Base-by-base conservation (phyloP, 208 protist species). In the Leishmania tropica region DNA sequence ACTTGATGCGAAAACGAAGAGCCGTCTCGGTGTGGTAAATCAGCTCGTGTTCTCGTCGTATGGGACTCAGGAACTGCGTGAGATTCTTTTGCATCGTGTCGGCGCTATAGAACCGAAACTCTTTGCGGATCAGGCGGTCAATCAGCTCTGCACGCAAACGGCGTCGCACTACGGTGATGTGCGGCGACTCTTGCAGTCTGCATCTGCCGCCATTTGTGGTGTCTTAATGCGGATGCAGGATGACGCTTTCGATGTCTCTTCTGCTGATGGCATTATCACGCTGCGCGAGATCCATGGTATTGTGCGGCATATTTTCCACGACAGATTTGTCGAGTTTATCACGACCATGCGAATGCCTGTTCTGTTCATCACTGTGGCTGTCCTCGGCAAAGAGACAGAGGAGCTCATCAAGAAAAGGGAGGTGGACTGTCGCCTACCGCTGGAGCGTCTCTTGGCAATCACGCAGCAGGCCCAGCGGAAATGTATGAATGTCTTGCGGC, bases 101-200 rank as follows among this genome's bases (percentile, higher is more conserved):
- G 76, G 86, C 54, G 48, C 77, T 4, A 97, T 97, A 53, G 78
- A 88, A 74, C 92, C 93, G 54, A 91, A 89, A 54, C 85, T 97
- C n/a, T 96, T 98, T 87, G 62, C 88, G 0, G 90, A 97, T 58
- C 90, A 93, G 74, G 95, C 95, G 10, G 81, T 96, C 31, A 94
- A 94, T 53, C 85, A 93, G 79, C 77, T 98, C 19, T 98, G 95
- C 84, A 90, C 94, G 53, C 93, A 97, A 83, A 96, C 90, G 8
- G 93, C 95, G 58, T 92, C 90, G 6, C 95, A 98, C 67, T 96
- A 95, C 82, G 95, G 95, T n/a, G 95, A 98, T 81, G 95, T 96
- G n/a, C 86, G 95, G 68, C 87, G 95, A 15, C 78, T 98, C 47
- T 83, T 98, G 40, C 95, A 98, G 81, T 92, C 93, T 53, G 92